Evolutionary conservation across 1,284 basidiomycete species (phyloP), one percentile per base, ranked within the genome.

Genomic region (Apiotrichum veenhuisii): DNA sequence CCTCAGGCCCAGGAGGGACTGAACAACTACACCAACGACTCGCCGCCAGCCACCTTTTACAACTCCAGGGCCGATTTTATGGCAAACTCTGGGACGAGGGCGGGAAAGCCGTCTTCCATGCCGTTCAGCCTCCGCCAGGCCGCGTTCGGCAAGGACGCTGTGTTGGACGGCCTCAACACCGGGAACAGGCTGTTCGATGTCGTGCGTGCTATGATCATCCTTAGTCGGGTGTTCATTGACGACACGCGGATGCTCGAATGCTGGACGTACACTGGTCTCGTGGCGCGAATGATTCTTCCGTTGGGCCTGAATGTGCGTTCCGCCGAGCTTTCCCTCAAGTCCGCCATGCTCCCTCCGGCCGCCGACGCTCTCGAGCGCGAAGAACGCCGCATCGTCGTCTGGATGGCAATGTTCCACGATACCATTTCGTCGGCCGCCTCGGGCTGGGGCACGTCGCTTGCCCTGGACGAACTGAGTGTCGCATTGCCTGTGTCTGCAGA

Each of bases 191-290:
- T 74, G 53, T 73, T 76, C 53, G 74, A 76, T 55, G 69, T 74
- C 4, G 71, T 76, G 34, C 52, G 74, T 37, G 71, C 74, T 0
- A 72, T 74, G 72, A 71, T 74, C 52, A 70, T 77, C 27, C 62
- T 77, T 9, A 65, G 64, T 40, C 62, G 73, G 44, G 69, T 75
- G 7, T 75, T 74, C 54, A 73, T 76, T 52, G 71, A 75, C 53
- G 73, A 77, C 56, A 74, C 72, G 10, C 66, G 73, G 33, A 75
- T 75, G 76, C 63, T 76, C 36, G 76, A 77, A 52, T 73, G 72
- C 50, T 77, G 75, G 75, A 71, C 71, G 10, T 71, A 70, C 54
- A 62, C 65, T 25, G 76, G 75, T 40, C 63, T 74, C 3, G 69
- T 75, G 8, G 64, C 69, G 11, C 64, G 75, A 23, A 72, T 76